Base-by-base conservation (phyloP, 1,284 basidiomycete species). In the Prillingera fragicola region DNA sequence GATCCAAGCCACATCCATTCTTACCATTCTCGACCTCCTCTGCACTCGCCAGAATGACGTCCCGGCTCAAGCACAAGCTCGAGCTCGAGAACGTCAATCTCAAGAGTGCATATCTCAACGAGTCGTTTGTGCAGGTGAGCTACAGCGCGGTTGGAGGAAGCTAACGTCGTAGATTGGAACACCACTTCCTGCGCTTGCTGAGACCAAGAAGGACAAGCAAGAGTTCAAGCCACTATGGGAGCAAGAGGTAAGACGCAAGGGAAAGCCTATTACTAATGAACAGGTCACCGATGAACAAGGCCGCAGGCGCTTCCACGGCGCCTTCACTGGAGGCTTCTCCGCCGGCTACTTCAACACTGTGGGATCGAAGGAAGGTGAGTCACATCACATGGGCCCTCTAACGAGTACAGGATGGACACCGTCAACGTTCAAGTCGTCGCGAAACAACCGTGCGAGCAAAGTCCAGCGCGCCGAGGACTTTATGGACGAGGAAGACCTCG, bases 401-500 rank as follows among this genome's bases (percentile, higher is more conserved):
- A 43, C 41, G n/a, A 5, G 3, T 9, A 17, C 56, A 90, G 92
- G 95, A 79, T 98, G 94, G 92, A 73, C 87, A 4, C 94, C 94
- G 0, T 78, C 84, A 9, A 85, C 87, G 3, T 98, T 97, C 67
- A 82, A 87, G 17, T 92, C 89, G 0, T 92, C 87, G 9, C 79
- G 88, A 17, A 71, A 71, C 14, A 83, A 86, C 33, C 78, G 88
- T 26, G 81, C 83, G 0, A 33, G 45, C 21, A 83, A 82, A 60
- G 71, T 75, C 14, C 65, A 70, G 51, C 77, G 79, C 10, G 82
- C 85, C 0, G 88, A 96, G 65, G 94, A 97, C 67, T 97, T 90
- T 67, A 98, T 98, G 94, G 94, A 98, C 71, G 94, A 96, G 33
- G 95, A 98, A 71, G 94, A 96, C 68, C 73, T 94, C n/a, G 80